Evolutionary conservation across 345 rosid genomes (phyloP), one percentile per base, ranked within the genome.

Genomic region (Hibiscus syriacus): DNA sequence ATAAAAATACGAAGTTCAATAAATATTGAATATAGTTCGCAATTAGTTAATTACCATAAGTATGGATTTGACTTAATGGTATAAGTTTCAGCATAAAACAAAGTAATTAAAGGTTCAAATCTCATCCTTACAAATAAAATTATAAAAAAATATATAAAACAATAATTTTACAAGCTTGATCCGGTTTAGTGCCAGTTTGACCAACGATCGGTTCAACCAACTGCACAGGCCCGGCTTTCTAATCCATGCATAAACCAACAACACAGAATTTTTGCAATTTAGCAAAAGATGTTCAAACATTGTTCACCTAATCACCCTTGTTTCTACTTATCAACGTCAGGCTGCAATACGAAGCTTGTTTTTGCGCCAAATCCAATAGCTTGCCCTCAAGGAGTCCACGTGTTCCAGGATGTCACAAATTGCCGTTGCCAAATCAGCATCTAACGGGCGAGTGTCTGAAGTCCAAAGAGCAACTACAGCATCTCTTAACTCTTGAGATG

Each of bases 331-430:
- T 43, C 39, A 2, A 25, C n/a, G 14, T 32, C 19, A 76, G 50
- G 59, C 64, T 23, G 73, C 66, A 5, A 26, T 6, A 6, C 81
- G 61, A 52, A 89, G 81, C 77, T 73, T 86, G 79, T 76, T 77
- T 77, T 85, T 91, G 56, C 90, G 84, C 96, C 93, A 89, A 27
- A 63, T 73, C 98, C 97, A 94, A 62, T 87, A 91, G 76, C 79
- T 84, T 45, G 83, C 85, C 72, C 98, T 84, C 71, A 91, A 63
- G 5, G 90, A 75, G 79, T 94, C 99, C 10, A 81, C 83, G 8
- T 32, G 82, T 73, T 74, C 79, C 68, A 94, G 81, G 57, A 87
- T 53, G 34, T 75, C 78, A 75, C 99, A 94, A 17, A 91, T 66
- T 22, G 80, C 54, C 41, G 65, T 73, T 19, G 80, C 89, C 77